These are phyloP conservation scores for Anacardium occidentale DNA, from an alignment of 345 rosid genomes.

Conservation along the genomic window DNA sequence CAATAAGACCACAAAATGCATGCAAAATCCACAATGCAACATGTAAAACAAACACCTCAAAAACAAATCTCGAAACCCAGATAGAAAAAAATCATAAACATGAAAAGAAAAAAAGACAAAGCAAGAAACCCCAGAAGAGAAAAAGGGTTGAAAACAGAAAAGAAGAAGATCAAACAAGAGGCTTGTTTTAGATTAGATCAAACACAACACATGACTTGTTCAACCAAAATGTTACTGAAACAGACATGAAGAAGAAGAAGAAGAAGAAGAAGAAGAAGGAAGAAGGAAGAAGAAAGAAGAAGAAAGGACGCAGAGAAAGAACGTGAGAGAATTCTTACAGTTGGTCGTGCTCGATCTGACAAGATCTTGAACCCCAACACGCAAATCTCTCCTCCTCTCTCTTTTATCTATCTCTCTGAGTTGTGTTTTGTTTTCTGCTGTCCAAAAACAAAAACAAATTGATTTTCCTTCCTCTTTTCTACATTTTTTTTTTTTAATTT, in stretches of 20 bases:
- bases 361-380: conserved; percentile 35
- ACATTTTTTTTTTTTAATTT: conserved; percentile 10
- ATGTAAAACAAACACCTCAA: neutral
- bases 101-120: neutral
- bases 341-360: conserved; percentile 42
- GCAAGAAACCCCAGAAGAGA: neutral
- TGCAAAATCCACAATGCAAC: conserved; percentile 7
- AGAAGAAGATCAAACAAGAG: conserved; percentile 15
- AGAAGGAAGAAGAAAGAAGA: conserved; percentile 9
- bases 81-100: neutral
- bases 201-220: conserved; percentile 23
- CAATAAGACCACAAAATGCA: conserved; percentile 3
- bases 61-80: conserved; percentile 6
- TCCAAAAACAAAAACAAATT: conserved; percentile 23
- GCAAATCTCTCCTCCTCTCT: neutral
- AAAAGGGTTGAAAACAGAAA: neutral
- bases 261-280: conserved; percentile 11
- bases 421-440: conserved; percentile 15
- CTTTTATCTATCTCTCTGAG: conserved; percentile 27
- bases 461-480: conserved; percentile 27
- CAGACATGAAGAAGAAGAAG: neutral
- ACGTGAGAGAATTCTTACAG: conserved; percentile 33
- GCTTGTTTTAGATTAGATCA: conserved; percentile 26
- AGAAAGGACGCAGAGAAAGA: conserved; percentile 1
- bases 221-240: neutral